Evolutionary conservation across 2,329 filamentous ascomycete genomes (phyloP).

Genomic region (Beauveria australis): DNA sequence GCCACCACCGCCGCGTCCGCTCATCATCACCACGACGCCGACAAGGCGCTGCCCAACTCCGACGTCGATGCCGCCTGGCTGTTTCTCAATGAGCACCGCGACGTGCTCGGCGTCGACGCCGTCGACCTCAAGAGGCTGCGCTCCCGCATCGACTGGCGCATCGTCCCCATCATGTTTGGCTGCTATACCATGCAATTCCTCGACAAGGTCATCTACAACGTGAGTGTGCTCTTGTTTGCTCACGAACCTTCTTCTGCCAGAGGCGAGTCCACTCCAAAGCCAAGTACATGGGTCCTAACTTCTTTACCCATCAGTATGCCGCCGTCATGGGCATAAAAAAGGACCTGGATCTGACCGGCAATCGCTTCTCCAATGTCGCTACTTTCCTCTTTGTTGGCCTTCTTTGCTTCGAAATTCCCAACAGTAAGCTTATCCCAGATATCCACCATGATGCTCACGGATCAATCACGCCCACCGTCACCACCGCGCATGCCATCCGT

Average conservation of each 20-base stretch:
- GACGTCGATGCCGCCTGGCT: conserved; percentile 29
- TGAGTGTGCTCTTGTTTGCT: not conserved
- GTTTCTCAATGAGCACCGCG: conserved; percentile 25
- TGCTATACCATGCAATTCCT: conserved; percentile 13
- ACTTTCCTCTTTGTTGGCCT: conserved; percentile 50
- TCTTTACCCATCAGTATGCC: conserved; percentile 35
- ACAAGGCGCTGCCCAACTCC: not conserved
- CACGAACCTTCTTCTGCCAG: too few species aligned
- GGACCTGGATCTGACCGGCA: conserved; percentile 42
- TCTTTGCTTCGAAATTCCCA: conserved; percentile 44
- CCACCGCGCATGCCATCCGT: too few species aligned
- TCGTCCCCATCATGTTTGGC: conserved; percentile 15
- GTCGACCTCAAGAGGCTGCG: conserved; percentile 11
- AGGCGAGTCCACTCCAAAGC: too few species aligned
- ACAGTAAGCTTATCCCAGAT: conserved; percentile 27
- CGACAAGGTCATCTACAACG: conserved; percentile 12
- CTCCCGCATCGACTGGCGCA: conserved; percentile 15
- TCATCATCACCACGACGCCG: not conserved
- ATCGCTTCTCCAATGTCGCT: conserved; percentile 48
- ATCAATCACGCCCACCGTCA: not conserved
- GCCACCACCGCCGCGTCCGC: not conserved
- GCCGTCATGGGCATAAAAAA: conserved; percentile 49
- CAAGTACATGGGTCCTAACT: not conserved
- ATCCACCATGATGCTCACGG: not conserved
- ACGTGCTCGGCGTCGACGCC: conserved; percentile 20